These are phyloP conservation scores for Venturia aucupariae DNA, from an alignment of 2,329 filamentous ascomycete species.

Conservation along the genomic window DNA sequence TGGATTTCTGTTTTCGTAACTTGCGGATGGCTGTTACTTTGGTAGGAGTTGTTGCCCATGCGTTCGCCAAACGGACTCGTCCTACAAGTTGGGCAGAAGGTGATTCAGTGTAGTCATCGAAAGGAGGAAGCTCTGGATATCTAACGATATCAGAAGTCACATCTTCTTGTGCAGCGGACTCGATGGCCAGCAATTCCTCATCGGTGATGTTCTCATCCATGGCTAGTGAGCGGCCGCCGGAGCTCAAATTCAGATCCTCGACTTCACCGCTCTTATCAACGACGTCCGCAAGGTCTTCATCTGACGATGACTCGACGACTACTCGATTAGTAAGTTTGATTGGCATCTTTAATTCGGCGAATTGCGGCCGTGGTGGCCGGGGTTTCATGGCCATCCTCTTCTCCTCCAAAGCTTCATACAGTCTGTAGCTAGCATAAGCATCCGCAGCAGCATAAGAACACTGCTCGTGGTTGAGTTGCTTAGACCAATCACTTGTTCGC, in stretches of 20 bases:
- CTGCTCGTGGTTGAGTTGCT: conserved; percentile 52
- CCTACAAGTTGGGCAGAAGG: neutral
- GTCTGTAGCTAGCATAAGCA: conserved; percentile 66
- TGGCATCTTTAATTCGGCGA: conserved; percentile 57
- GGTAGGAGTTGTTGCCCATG: neutral
- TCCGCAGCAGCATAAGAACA: conserved; percentile 54
- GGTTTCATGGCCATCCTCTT: conserved; percentile 59
- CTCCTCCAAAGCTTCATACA: conserved; percentile 63
- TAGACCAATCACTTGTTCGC: conserved; percentile 66
- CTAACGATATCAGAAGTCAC: neutral
- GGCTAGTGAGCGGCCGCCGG: neutral
- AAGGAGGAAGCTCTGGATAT: neutral
- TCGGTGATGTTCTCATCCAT: neutral
- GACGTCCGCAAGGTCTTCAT: neutral
- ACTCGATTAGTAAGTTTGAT: conserved; percentile 42
- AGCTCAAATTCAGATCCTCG: neutral
- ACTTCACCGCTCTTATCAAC: neutral
- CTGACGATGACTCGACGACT: conserved; percentile 17
- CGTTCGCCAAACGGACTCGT: neutral
- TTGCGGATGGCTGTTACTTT: neutral
- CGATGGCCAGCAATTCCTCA: neutral
- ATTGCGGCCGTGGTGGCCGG: conserved; percentile 58
- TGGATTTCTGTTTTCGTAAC: neutral
- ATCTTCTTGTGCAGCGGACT: neutral
- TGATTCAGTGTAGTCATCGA: neutral